phyloP scores from a whole-genome alignment of 257 asterid species.

The Primulina tabacum region DNA sequence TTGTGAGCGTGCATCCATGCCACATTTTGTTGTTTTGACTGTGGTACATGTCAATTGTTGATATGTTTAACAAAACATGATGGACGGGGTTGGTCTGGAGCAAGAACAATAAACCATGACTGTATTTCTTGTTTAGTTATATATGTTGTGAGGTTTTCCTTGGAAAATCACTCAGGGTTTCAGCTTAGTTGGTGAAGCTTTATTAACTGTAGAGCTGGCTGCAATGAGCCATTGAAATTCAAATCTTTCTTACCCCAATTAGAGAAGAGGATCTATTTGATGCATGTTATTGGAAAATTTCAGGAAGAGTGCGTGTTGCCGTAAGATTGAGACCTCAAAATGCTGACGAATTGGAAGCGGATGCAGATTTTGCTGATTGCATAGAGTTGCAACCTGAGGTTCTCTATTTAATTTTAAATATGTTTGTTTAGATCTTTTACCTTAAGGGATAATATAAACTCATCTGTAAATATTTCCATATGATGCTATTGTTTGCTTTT shows the following conservation, averaged over 20 bases:
- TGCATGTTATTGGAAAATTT: conserved; percentile 44
- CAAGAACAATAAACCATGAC: conserved; percentile 10
- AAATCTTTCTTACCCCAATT: conserved; percentile 14
- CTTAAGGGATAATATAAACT: conserved; percentile 7
- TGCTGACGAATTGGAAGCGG: conserved; percentile 87
- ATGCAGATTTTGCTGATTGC: conserved; percentile 99
- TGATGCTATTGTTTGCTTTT: conserved; percentile 26
- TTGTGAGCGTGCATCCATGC: not conserved
- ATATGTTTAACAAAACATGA: conserved; percentile 11
- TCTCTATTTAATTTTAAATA: conserved; percentile 10
- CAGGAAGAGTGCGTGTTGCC: conserved; percentile 97
- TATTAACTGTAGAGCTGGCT: not conserved
- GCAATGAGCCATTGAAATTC: conserved; percentile 18
- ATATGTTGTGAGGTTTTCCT: conserved; percentile 6
- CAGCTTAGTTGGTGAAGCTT: not conserved
- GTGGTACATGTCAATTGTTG: not conserved
- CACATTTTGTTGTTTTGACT: conserved; percentile 11
- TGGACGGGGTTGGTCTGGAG: conserved; percentile 4
- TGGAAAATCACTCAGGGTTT: not conserved
- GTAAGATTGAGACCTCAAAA: conserved; percentile 93
- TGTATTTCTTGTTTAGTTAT: conserved; percentile 12
- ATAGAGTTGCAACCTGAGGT: conserved; percentile 99
- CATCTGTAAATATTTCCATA: conserved; percentile 19
- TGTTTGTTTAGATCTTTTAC: conserved; percentile 16
- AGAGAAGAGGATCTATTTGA: conserved; percentile 23